Evolutionary conservation across 2,329 filamentous ascomycete species (phyloP).

Genomic region (Talaromyces sp.): DNA sequence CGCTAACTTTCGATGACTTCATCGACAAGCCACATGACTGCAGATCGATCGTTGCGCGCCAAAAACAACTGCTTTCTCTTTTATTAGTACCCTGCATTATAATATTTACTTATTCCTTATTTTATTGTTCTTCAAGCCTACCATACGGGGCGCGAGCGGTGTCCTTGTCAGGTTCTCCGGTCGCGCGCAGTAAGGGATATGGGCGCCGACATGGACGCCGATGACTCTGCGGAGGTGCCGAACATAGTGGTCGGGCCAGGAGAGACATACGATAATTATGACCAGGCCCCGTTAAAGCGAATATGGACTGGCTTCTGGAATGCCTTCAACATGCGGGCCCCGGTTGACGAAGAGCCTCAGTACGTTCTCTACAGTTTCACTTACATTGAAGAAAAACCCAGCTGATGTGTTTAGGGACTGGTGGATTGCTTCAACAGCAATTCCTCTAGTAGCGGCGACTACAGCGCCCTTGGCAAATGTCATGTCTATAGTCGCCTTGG

Average conservation of each 20-base stretch:
- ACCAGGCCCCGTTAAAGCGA: neutral
- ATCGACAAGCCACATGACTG: neutral
- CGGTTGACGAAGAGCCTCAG: neutral
- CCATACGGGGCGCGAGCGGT: neutral
- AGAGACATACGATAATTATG: neutral
- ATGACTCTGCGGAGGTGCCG: neutral
- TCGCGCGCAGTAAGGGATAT: neutral
- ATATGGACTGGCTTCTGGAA: neutral
- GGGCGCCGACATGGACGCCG: neutral
- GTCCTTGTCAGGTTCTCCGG: neutral
- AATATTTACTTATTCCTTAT: neutral
- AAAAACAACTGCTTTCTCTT: neutral
- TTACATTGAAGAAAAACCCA: neutral
- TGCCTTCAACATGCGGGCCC: neutral
- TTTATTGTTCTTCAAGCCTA: neutral
- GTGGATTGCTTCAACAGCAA: constrained; percentile 49
- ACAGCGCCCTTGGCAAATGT: constrained; percentile 82
- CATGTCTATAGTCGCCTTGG: constrained; percentile 81
- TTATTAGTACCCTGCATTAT: neutral
- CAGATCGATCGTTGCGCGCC: neutral
- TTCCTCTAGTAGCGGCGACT: constrained; percentile 77
- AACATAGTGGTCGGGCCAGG: neutral
- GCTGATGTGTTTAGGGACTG: constrained; percentile 28
- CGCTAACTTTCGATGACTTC: neutral
- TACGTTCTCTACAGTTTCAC: neutral